Base-by-base conservation (phyloP, 2,329 filamentous ascomycete genomes). In the Fusarium sarcochroum region DNA sequence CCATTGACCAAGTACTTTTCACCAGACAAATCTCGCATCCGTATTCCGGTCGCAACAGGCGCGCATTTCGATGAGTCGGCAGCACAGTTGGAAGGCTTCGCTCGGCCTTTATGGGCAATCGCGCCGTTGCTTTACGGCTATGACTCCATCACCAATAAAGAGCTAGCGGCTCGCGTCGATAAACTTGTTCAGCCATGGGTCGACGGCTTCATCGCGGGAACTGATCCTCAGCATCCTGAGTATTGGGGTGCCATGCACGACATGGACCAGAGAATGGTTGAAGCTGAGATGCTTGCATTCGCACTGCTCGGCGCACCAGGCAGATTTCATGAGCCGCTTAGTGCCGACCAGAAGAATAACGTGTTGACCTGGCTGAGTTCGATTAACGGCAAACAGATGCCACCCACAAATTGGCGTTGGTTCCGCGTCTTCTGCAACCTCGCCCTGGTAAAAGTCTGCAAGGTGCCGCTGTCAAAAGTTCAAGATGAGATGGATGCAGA, bases 251-350 rank as follows among this genome's bases (percentile, higher is more conserved):
- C 77, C 2, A 78, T 86, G 3, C 74, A 76, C 0, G 71, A 84
- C 6, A 77, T 77, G 20, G 84, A 87, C 48, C 85, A 87, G 66
- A 73, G 84, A 3, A 87, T 87, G 85, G 85, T 87, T 0, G 85
- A 87, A 65, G 80, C 83, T 40, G 85, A 87, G 67, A 82, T 83
- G 25, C 78, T 87, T 5, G 80, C 83, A 0, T 85, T 82, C 68
- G 83, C 83, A 0, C 73, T 87, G 2, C 75, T 87, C 1, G 72
- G 77, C 4, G 81, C 82, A 0, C 83, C 84, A 2, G 69, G 76
- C 2, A 60, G 40, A 5, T 69, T 75, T 4, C 80, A 84, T 62
- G 75, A 75, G 11, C 66, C 71, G 0, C 68, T 82, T 7, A 73
- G 58, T 2, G 52, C 70, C 0, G n/a, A 55, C 5, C 72, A 76